Conservation (phyloP, 345 rosid genomes). For the Euphorbia pulcherrima region DNA sequence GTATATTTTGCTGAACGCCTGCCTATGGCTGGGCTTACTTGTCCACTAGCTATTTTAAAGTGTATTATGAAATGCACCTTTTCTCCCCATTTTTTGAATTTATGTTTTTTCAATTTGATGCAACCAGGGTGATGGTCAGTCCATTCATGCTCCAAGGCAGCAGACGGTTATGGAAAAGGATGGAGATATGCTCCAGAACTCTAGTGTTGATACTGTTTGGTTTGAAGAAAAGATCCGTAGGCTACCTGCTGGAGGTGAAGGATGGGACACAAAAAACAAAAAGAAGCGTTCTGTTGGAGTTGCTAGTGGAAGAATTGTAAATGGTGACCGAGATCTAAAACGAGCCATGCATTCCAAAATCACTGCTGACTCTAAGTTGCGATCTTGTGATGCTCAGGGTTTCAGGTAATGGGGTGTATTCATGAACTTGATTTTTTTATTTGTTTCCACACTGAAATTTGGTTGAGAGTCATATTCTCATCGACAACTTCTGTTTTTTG, state of each 20-base stretch:
- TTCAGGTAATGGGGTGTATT: conserved; percentile 53
- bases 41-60: neutral
- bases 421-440: neutral
- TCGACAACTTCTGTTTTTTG: neutral
- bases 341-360: conserved; percentile 54
- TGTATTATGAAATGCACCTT: neutral
- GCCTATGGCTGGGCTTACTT: neutral
- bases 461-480: neutral
- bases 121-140: conserved; percentile 55
- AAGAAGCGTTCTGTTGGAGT: conserved; percentile 85
- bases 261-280: conserved; percentile 90
- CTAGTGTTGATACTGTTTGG: conserved; percentile 45
- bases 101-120: conserved; percentile 8
- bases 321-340: conserved; percentile 58
- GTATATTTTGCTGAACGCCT: neutral
- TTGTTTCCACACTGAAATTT: neutral
- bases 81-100: neutral
- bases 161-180: conserved; percentile 51
- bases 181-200: conserved; percentile 54
- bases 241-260: conserved; percentile 81
- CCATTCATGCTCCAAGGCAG: conserved; percentile 48
- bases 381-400: conserved; percentile 59
- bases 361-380: conserved; percentile 58
- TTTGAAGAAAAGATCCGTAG: conserved; percentile 75
- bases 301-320: conserved; percentile 56